Base-by-base conservation (phyloP, 345 rosid genomes). In the Hibiscus mutabilis region DNA sequence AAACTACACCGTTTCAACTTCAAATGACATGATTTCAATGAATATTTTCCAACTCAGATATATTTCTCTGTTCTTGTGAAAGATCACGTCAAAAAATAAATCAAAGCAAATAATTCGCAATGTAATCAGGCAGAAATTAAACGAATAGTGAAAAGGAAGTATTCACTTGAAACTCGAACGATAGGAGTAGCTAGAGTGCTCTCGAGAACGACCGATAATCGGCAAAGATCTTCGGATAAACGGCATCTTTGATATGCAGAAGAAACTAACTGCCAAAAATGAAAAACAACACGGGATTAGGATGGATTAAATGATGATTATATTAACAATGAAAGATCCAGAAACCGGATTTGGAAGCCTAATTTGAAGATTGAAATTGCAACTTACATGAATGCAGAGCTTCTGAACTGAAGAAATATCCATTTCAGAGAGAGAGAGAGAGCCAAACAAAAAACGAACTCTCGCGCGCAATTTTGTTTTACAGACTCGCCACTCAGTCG, bases 211-310 rank as follows among this genome's bases (percentile, higher is more conserved):
- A 87, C 79, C 0, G 96, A 91, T 75, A 91, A 73, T 74, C 94
- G 77, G 81, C 94, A 91, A 31, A 82, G 79, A 81, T 83, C 82
- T 65, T 86, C 84, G 19, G 89, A 71, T 62, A 81, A 80, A 13
- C 94, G 86, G 76, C 97, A 93, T 83, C 97, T 78, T 79, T 85
- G 92, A 73, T 88, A 82, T 44, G 96, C 90, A 12, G 80, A 72
- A 10, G 88, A 89, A 76, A 91, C 82, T 63, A 87, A 79, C 98
- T 91, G 84, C 0, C 44, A 40, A 40, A 35, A 40, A 40, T 1
- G 18, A 46, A 51, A 55, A 16, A 12, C 16, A 40, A 71, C 47
- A 59, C 10, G 11, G 18, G 55, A 18, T 11, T 49, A 67, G 10
- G 11, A 5, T 37, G 29, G 35, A 25, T 37, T 60, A 57, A 27